These are phyloP conservation scores for Cyberlindnera suaveolens DNA, from an alignment of 805 yeast genomes.

Conservation along the genomic window DNA sequence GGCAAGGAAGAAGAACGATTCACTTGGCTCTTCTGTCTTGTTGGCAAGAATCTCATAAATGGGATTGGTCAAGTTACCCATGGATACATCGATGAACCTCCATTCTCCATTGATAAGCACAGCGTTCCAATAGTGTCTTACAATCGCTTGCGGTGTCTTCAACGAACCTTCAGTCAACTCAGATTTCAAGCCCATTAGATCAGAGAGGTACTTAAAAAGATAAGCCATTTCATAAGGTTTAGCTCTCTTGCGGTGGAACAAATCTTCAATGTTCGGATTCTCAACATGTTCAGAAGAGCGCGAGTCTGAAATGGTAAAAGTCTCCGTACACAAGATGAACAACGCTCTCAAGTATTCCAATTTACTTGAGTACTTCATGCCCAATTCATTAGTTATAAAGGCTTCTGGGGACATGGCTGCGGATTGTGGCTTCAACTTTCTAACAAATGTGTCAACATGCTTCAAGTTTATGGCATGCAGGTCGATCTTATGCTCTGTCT, in stretches of 20 bases:
- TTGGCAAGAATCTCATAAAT: slow-evolving; percentile 35
- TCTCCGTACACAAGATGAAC: slow-evolving; percentile 55
- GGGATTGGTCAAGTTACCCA: slow-evolving; percentile 56
- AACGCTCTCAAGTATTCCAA: slow-evolving; percentile 62
- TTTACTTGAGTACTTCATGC: slow-evolving; percentile 43
- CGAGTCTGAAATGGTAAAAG: slow-evolving; percentile 38
- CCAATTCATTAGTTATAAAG: slow-evolving; percentile 47
- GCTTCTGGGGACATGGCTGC: slow-evolving; percentile 44
- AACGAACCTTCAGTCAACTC: slow-evolving; percentile 79
- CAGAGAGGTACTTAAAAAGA: slow-evolving; percentile 67
- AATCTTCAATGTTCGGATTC: slow-evolving; percentile 31
- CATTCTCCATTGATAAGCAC: slow-evolving; percentile 71
- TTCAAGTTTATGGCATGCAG: slow-evolving; percentile 27
- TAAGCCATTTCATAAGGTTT: slow-evolving; percentile 70
- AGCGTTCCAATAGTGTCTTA: slow-evolving; percentile 88
- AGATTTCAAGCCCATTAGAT: slow-evolving; percentile 61
- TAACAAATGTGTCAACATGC: slow-evolving; percentile 39
- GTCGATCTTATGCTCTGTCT: slow-evolving; percentile 24
- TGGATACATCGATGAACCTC: slow-evolving; percentile 67
- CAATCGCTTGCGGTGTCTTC: slow-evolving; percentile 66
- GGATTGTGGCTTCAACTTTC: slow-evolving; percentile 27
- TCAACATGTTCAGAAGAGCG: slow-evolving; percentile 7
- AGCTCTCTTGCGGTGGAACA: slow-evolving; percentile 45
- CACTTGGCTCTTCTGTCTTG: slow-evolving; percentile 25
- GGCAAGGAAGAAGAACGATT: slow-evolving; percentile 65